Conservation (phyloP, 768 basidiomycete genomes). For the Neoboletus subvelutipes region DNA sequence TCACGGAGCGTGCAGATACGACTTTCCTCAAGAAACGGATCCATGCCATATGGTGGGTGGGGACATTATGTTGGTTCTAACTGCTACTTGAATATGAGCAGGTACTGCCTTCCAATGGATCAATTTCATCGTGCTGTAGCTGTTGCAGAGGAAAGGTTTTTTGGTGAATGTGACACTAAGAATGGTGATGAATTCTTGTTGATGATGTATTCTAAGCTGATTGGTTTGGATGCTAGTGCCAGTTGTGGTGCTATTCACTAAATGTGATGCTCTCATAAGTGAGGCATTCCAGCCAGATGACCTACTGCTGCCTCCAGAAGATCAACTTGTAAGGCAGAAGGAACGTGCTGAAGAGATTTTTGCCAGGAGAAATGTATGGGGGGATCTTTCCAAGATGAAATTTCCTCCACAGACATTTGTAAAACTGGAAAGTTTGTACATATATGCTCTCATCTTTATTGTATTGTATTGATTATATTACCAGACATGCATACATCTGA, state of each 20-base stretch:
- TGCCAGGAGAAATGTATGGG: background rate
- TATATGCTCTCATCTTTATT: background rate
- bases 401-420: background rate
- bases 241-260: background rate
- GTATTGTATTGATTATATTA: background rate
- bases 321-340: background rate
- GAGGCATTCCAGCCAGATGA: background rate
- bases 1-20: background rate
- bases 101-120: background rate
- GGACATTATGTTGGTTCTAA: background rate
- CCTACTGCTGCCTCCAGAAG: background rate
- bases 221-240: background rate
- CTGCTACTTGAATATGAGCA: background rate
- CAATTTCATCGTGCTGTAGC: background rate
- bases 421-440: background rate
- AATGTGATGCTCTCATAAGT: background rate
- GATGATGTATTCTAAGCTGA: background rate
- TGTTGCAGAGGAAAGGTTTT: background rate
- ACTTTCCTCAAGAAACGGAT: background rate
- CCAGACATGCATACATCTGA: background rate
- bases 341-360: background rate
- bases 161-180: background rate
- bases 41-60: background rate
- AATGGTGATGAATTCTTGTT: background rate
- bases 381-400: background rate